phyloP scores from a whole-genome alignment of 169 alveolate genomes.

The Plasmodium sp. region DNA sequence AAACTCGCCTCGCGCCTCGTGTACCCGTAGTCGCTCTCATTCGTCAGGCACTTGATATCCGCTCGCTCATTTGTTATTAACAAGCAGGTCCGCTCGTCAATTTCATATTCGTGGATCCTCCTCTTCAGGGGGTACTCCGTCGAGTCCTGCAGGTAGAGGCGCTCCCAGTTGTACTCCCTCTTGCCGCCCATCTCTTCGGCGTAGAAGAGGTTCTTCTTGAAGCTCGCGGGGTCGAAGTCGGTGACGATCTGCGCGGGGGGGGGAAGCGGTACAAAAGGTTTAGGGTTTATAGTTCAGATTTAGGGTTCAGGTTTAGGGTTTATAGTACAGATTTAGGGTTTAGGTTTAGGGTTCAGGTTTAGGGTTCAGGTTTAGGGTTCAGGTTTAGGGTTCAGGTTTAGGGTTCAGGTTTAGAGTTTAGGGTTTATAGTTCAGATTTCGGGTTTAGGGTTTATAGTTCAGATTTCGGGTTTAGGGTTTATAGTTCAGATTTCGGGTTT shows the following conservation, averaged over 20 bases:
- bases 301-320: too few species aligned
- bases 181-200: conserved; percentile 12
- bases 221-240: background rate
- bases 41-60: conserved; percentile 44
- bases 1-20: background rate
- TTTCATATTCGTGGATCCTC: conserved; percentile 12
- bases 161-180: conserved; percentile 41
- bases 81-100: conserved; percentile 32
- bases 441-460: too few species aligned
- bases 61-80: conserved; percentile 38
- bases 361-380: too few species aligned
- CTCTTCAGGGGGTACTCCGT: conserved; percentile 6
- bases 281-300: too few species aligned
- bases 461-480: too few species aligned
- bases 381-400: too few species aligned
- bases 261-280: background rate
- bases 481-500: too few species aligned
- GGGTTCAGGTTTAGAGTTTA: too few species aligned
- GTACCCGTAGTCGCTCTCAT: background rate
- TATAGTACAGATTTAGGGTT: too few species aligned
- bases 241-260: conserved; percentile 1
- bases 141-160: conserved; percentile 5
- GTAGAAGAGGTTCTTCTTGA: conserved; percentile 33
- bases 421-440: too few species aligned
- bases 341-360: too few species aligned